Percentiles rank a stretch among this genome's conserved stretches.
These are phyloP conservation scores for Colletotrichum sp. DNA, from an alignment of 2,329 filamentous ascomycete species.

Conservation along the genomic window DNA sequence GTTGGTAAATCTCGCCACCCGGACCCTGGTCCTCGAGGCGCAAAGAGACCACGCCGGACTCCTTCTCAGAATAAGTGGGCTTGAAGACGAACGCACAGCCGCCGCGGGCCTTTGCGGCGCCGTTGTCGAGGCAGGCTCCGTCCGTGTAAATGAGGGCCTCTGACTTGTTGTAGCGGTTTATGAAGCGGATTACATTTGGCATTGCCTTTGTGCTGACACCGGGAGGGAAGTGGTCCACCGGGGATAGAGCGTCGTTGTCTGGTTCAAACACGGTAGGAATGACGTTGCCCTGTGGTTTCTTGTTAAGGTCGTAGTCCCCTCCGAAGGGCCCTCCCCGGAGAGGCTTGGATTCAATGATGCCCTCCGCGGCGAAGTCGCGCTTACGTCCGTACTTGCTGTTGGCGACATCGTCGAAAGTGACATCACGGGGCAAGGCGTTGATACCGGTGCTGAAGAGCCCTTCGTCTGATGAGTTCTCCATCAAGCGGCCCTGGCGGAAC, in stretches of 20 bases:
- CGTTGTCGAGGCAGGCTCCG: conserved; percentile 50
- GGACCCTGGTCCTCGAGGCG: conserved; percentile 50
- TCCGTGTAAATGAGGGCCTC: conserved; percentile 49
- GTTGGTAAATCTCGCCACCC: conserved; percentile 36
- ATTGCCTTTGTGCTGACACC: not conserved
- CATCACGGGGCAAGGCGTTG: conserved; percentile 38
- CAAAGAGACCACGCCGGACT: conserved; percentile 26
- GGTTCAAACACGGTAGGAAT: conserved; percentile 37
- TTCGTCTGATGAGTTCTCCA: not conserved
- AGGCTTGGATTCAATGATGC: not conserved
- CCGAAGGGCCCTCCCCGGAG: not conserved
- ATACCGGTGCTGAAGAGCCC: conserved; percentile 16
- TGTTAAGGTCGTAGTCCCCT: not conserved
- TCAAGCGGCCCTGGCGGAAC: not conserved
- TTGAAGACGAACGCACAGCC: conserved; percentile 45
- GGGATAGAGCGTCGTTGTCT: conserved; percentile 3
- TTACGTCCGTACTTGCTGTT: conserved; percentile 37
- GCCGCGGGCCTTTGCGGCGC: conserved; percentile 37
- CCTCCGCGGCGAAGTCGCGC: not conserved
- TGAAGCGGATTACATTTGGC: conserved; percentile 26
- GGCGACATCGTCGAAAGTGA: conserved; percentile 37
- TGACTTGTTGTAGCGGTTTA: conserved; percentile 32
- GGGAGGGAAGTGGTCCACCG: conserved; percentile 32
- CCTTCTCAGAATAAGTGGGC: not conserved
- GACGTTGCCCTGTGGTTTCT: not conserved